Percentiles rank a stretch among this genome's conserved stretches.
phyloP scores from a whole-genome alignment of 2,329 filamentous ascomycete species.

The Apiospora phragmitis region DNA sequence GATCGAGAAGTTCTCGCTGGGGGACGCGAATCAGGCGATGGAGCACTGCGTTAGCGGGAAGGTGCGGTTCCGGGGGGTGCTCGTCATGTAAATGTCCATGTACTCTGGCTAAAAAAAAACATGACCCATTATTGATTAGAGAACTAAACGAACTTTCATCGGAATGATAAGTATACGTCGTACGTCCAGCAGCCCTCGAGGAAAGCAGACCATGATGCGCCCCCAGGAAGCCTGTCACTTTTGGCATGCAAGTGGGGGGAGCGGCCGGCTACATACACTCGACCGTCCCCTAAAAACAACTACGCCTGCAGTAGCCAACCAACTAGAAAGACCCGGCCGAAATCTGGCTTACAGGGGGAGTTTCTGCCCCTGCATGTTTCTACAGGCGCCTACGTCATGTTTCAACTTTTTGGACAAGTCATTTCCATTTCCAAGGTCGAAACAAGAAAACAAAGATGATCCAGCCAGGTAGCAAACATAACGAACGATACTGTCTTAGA shows the following conservation, averaged over 20 bases:
- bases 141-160: not conserved
- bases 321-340: not conserved
- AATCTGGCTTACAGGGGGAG: not conserved
- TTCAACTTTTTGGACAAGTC: not conserved
- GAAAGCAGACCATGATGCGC: not conserved
- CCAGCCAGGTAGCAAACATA: slow-evolving; percentile 2
- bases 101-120: not conserved
- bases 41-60: slow-evolving; percentile 41
- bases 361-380: not conserved
- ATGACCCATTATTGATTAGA: not conserved
- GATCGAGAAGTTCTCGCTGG: slow-evolving; percentile 64
- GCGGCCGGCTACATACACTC: not conserved
- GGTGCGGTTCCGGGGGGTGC: slow-evolving; percentile 46
- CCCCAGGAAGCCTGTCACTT: not conserved
- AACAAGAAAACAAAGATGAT: slow-evolving; percentile 4
- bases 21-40: slow-evolving; percentile 46
- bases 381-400: slow-evolving; percentile 3
- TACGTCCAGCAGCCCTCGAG: too few relatives aligned
- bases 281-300: not conserved
- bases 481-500: not conserved
- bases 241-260: not conserved
- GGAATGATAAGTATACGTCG: too few relatives aligned
- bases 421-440: not conserved
- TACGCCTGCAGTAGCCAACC: not conserved
- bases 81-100: slow-evolving; percentile 34